phyloP scores from a whole-genome alignment of 768 basidiomycete species.

The Pleurotus ostreatus region DNA sequence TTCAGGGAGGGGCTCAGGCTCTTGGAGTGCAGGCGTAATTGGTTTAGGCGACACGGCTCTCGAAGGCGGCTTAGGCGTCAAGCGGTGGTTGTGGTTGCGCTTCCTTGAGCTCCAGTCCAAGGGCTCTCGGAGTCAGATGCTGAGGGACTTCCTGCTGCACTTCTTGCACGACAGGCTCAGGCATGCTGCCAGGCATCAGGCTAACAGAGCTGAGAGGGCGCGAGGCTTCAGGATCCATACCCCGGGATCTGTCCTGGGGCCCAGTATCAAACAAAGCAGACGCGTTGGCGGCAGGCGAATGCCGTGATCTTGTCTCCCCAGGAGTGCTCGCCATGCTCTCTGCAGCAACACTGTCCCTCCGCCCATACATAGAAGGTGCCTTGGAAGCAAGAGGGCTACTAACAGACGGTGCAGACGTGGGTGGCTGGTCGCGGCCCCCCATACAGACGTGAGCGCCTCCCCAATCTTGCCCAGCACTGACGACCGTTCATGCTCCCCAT shows the following conservation, averaged over 20 bases:
- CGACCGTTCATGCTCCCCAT: slow-evolving; percentile 21
- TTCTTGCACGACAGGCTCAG: not conserved
- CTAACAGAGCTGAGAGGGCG: too few species aligned
- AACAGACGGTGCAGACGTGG: not conserved
- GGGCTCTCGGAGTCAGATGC: not conserved
- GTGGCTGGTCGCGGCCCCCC: slow-evolving; percentile 31
- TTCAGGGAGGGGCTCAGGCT: not conserved
- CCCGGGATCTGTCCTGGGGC: too few species aligned
- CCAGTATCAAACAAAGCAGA: not conserved
- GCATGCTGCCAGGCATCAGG: too few species aligned
- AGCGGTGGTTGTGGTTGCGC: not conserved
- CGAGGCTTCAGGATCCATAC: too few species aligned
- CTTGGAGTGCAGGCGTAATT: not conserved
- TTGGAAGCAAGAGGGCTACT: not conserved
- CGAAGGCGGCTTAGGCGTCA: too few species aligned
- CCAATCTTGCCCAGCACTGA: slow-evolving; percentile 33
- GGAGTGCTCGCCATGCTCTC: slow-evolving; percentile 7
- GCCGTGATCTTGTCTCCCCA: not conserved
- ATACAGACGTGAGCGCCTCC: slow-evolving; percentile 41
- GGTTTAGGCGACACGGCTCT: too few species aligned
- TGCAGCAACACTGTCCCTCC: not conserved
- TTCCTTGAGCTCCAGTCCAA: not conserved
- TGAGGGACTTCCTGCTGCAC: not conserved
- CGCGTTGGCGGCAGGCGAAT: not conserved
- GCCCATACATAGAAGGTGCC: not conserved